Base-by-base conservation (phyloP, 2,329 filamentous ascomycete genomes). In the Colletotrichum karsti region DNA sequence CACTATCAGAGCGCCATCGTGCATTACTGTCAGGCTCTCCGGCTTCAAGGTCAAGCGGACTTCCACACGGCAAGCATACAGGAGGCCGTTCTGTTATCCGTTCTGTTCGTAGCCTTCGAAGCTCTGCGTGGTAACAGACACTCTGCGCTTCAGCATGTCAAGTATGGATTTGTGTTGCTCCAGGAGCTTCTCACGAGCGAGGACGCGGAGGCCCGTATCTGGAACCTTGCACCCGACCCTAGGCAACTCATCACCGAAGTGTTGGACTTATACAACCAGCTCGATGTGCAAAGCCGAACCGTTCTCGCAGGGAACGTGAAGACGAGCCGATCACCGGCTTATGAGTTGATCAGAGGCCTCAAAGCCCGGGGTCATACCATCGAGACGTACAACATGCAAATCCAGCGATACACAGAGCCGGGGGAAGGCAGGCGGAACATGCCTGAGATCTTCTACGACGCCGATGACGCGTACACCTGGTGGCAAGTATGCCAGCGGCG, bases 31-130 rank as follows among this genome's bases (percentile, higher is more conserved):
- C 76, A 81, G 57, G 80, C 80, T 7, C 71, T 82, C n/a, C 79
- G 79, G 3, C 69, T 81, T 8, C 80, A 82, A 39, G 74, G 79
- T 8, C 76, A 77, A 39, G 79, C 80, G 1, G 75, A 71, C 35
- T 78, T 80, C 2, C 78, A 75, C 2, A 76, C 73, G 6, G 78
- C 79, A n/a, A 77, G 78, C 2, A 67, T 82, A 5, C 74, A 79
- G 10, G 82, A 80, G 2, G 80, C 80, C 0, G 70, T 82, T 58
- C 64, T 82, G 7, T 76, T 80, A 2, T 82, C 80, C 0, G 72
- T 82, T 4, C 67, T 82, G 0, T 82, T 82, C 42, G 79, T 82
- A 41, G 81, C 80, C 62, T 82, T 82, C 35, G 80, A 82, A 50
- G 72, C 79, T 3, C 79, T 80, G 64, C 73, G 80, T 5, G 80